Conservation (phyloP, 768 basidiomycete species). For the Collybia mongolica region DNA sequence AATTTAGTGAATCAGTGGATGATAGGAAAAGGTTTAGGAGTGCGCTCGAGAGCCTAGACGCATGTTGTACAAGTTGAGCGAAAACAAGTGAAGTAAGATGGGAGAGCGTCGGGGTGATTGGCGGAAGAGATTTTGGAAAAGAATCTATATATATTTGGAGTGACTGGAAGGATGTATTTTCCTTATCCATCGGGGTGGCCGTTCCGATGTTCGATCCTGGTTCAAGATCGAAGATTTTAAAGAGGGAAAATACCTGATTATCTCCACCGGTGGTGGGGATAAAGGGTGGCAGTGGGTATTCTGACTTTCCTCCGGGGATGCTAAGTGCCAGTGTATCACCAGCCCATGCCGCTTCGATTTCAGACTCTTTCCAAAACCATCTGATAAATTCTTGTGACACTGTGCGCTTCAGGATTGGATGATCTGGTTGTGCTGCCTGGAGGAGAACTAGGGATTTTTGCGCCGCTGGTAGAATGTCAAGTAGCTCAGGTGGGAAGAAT, state of each 20-base stretch:
- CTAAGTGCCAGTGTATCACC: slow-evolving; percentile 6
- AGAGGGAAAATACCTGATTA: slow-evolving; percentile 39
- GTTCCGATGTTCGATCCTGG: slow-evolving; percentile 45
- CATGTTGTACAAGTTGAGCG: slow-evolving; percentile 57
- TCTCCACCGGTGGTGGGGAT: slow-evolving; percentile 10
- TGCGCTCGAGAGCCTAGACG: slow-evolving; percentile 61
- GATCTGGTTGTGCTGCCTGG: slow-evolving; percentile 61
- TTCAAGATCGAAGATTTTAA: slow-evolving; percentile 64
- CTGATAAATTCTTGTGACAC: slow-evolving; percentile 26
- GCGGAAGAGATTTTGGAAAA: slow-evolving; percentile 62
- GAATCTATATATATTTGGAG: slow-evolving; percentile 48
- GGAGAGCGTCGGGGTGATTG: slow-evolving; percentile 61
- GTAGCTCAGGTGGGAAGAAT: slow-evolving; percentile 57
- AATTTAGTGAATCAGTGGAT: slow-evolving; percentile 60
- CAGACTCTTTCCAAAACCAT: slow-evolving; percentile 67
- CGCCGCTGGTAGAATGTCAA: slow-evolving; percentile 58
- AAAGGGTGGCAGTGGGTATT: too few species aligned
- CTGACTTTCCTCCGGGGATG: neutral
- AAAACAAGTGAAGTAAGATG: slow-evolving; percentile 66
- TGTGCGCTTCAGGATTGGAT: slow-evolving; percentile 46
- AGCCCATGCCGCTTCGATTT: slow-evolving; percentile 51
- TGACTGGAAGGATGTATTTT: slow-evolving; percentile 6
- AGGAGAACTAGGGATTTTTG: slow-evolving; percentile 69
- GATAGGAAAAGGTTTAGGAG: slow-evolving; percentile 69
- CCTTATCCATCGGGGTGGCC: slow-evolving; percentile 8